Conservation (phyloP, 2,329 filamentous ascomycete genomes). For the Hypoxylon sp. region DNA sequence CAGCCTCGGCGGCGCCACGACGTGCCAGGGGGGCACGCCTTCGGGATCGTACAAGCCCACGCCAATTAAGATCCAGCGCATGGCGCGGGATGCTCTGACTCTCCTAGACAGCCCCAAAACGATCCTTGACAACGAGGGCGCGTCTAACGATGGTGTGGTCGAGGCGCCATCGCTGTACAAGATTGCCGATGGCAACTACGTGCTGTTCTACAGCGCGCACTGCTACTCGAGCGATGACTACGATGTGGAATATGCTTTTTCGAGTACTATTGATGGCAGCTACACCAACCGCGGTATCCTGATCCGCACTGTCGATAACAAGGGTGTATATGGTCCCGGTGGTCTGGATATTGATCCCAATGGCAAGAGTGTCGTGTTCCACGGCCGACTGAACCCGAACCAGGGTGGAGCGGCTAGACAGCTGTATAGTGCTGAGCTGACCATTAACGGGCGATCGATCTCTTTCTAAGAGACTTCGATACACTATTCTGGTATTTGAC, state of each 20-base stretch:
- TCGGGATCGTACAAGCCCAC: conserved; percentile 50
- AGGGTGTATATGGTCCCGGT: conserved; percentile 52
- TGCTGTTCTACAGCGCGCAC: conserved; percentile 54
- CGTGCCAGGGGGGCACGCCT: conserved; percentile 49
- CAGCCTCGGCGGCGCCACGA: conserved; percentile 52
- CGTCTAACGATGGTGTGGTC: conserved; percentile 51
- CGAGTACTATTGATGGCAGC: conserved; percentile 51
- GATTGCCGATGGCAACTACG: conserved; percentile 48
- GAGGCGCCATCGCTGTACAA: conserved; percentile 53
- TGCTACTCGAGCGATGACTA: conserved; percentile 55
- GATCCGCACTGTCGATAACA: conserved; percentile 50
- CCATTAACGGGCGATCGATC: conserved; percentile 46
- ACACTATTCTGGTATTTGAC: not conserved
- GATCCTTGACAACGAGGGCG: conserved; percentile 53
- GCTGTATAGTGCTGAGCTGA: conserved; percentile 49
- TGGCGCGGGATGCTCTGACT: conserved; percentile 52
- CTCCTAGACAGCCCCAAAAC: conserved; percentile 45
- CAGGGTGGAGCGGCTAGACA: conserved; percentile 43
- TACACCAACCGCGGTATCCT: conserved; percentile 53
- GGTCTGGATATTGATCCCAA: conserved; percentile 54
- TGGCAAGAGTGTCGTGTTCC: conserved; percentile 50
- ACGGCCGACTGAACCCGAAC: conserved; percentile 48
- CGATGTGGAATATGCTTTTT: conserved; percentile 54
- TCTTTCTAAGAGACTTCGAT: conserved; percentile 2
- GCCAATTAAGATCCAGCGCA: conserved; percentile 52